Evolutionary conservation across 345 rosid species (phyloP), one percentile per base, ranked within the genome.

Genomic region (Xanthoceras sorbifolium): DNA sequence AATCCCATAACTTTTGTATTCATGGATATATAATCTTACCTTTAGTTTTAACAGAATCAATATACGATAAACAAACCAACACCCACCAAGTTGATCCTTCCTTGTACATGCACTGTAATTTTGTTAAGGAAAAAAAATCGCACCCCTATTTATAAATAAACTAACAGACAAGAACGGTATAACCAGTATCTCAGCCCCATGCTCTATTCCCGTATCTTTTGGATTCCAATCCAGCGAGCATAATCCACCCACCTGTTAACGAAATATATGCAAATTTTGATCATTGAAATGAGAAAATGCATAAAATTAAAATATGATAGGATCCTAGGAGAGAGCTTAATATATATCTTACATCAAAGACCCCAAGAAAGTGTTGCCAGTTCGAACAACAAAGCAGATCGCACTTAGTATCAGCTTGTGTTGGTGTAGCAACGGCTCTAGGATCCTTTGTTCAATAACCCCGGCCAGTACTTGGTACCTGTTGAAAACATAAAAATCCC

Each of bases 391-490:
- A 22, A 92, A 92, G 81, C 94, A 87, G 52, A 87, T 38, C 71
- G 90, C 91, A 76, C 92, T 76, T 5, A 92, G 84, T 46, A 87
- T 59, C 50, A 89, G 77, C 86, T 90, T 90, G 71, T 89, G 85
- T 46, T 83, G 82, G 69, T 92, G 92, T 17, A 92, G 82, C 68
- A 86, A 74, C 8, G 97, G 97, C 76, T 90, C 97, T 34, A 92
- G 81, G 25, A 92, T 79, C 70, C 94, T 81, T 71, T 89, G 97
- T 69, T 92, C 94, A 69, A 92, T 81, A 64, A 92, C 88, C 23
- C 97, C 97, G 0, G 92, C 94, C 60, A 92, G 85, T 54, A 92
- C 78, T 85, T 89, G 97, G 77, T 92, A 92, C 89, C 97, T 92
- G 78, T 79, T 61, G 55, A 52, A 28, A 28, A 65, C n/a, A 65